Evolutionary conservation across 2,329 filamentous ascomycete genomes (phyloP).

Genomic region (Phaeosphaeria sp.): DNA sequence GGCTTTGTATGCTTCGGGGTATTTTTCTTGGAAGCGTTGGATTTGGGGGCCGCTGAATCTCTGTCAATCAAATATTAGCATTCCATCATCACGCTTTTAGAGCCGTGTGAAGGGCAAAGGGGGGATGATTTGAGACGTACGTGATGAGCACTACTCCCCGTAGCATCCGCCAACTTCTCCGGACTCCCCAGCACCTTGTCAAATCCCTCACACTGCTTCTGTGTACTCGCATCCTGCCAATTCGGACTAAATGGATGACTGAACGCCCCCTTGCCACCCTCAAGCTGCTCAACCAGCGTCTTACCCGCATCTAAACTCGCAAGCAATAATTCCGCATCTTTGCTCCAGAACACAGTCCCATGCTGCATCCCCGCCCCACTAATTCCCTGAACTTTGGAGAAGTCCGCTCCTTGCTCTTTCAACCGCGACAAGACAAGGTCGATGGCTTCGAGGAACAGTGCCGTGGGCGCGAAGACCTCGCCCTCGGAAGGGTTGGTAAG

Average conservation of each 20-base stretch:
- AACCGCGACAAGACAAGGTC: slow-evolving; percentile 83
- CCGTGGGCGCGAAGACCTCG: slow-evolving; percentile 91
- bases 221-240: slow-evolving; percentile 97
- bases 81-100: too few relatives aligned
- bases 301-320: slow-evolving; percentile 64
- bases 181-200: slow-evolving; percentile 73
- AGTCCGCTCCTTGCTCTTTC: slow-evolving; percentile 72
- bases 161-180: slow-evolving; percentile 75
- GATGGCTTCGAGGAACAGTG: slow-evolving; percentile 92
- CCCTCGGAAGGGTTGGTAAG: slow-evolving; percentile 79
- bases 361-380: slow-evolving; percentile 97
- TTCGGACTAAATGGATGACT: slow-evolving; percentile 90
- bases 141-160: slow-evolving; percentile 94
- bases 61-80: slow-evolving; percentile 54
- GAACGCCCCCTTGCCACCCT: slow-evolving; percentile 65
- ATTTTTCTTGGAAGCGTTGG: slow-evolving; percentile 80
- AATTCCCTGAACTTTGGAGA: slow-evolving; percentile 78
- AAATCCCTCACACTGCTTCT: slow-evolving; percentile 88
- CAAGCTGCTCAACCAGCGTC: slow-evolving; percentile 75
- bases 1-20: slow-evolving; percentile 79
- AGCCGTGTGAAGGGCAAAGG: too few relatives aligned
- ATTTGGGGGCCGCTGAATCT: slow-evolving; percentile 98
- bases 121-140: too few relatives aligned
- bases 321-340: slow-evolving; percentile 71
- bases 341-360: slow-evolving; percentile 93